Evolutionary conservation across 257 asterid species (phyloP), one percentile per base, ranked within the genome.

Genomic region (Thymus quinquecostatus): DNA sequence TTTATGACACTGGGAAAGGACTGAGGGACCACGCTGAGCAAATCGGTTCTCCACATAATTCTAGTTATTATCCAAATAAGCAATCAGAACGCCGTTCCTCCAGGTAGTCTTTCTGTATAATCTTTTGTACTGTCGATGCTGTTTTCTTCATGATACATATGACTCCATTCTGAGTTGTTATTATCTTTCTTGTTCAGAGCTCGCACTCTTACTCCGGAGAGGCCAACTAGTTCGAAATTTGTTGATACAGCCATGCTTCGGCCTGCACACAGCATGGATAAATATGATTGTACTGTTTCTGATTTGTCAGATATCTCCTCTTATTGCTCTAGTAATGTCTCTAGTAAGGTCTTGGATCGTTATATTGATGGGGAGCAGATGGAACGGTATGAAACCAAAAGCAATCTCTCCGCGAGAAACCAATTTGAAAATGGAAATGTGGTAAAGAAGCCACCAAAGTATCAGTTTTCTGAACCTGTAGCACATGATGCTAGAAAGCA

Each of bases 301-400:
- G 96, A 92, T 84, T 73, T 86, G 68, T 95, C 92, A 29, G 98
- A 90, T 70, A 82, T 75, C 75, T 83, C 96, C 70, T 90, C 97
- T 53, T 50, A 84, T 82, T 74, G 90, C 87, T 90, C 98, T 28
- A 90, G 97, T 71, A 86, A 89, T 58, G 85, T 86, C 73, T 93
- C 98, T 13, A 86, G 65, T 77, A 93, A 81, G 67, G 87, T 95
- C 45, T 74, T 92, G 85, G 99, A 95, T 81, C 96, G 91, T 54
- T 95, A 83, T 76, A 88, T 95, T 66, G 97, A 88, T 82, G 98
- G 96, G 67, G 99, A 95, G 77, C 88, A 86, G 72, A 74, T 75
- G 70, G 90, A 83, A 70, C 86, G 60, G 77, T 73, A 72, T 69
- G 83, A 78, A 57, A 50, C 71, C 40, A 83, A 65, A 64, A 75